phyloP scores from a whole-genome alignment of 768 basidiomycete species.

The Suillus discolor region DNA sequence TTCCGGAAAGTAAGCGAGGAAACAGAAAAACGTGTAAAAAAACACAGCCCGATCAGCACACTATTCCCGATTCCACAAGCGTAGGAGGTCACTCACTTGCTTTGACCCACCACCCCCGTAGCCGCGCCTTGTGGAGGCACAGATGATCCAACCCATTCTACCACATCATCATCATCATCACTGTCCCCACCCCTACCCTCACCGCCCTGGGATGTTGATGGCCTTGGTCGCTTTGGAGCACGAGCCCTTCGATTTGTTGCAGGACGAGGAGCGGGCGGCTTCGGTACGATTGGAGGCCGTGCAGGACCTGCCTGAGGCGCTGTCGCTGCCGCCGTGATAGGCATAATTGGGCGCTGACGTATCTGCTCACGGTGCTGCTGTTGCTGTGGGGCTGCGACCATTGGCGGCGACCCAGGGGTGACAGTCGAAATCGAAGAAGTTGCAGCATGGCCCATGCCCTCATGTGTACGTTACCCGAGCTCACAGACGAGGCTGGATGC shows the following conservation, averaged over 20 bases:
- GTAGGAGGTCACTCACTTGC: constrained; percentile 3
- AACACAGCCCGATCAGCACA: constrained; percentile 2
- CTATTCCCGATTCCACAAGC: background rate
- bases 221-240: constrained; percentile 23
- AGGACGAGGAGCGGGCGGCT: background rate
- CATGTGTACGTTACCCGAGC: background rate
- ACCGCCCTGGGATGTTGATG: constrained; percentile 7
- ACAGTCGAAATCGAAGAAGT: constrained; percentile 31
- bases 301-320: background rate
- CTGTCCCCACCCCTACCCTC: constrained; percentile 16
- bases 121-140: background rate
- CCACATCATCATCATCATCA: constrained; percentile 31
- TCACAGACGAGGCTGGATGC: constrained; percentile 19
- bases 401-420: constrained; percentile 11
- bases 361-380: constrained; percentile 6
- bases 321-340: constrained; percentile 2
- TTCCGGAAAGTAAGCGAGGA: background rate
- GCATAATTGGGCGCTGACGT: constrained; percentile 3
- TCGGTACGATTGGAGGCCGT: background rate
- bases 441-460: constrained; percentile 16
- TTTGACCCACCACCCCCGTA: constrained; percentile 7
- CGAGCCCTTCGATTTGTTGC: constrained; percentile 13
- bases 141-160: constrained; percentile 23
- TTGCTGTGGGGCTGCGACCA: constrained; percentile 12
- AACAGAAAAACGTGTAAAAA: background rate